Conservation (phyloP, 352 stramenopile genomes). For the Poterioochromonas sp. region DNA sequence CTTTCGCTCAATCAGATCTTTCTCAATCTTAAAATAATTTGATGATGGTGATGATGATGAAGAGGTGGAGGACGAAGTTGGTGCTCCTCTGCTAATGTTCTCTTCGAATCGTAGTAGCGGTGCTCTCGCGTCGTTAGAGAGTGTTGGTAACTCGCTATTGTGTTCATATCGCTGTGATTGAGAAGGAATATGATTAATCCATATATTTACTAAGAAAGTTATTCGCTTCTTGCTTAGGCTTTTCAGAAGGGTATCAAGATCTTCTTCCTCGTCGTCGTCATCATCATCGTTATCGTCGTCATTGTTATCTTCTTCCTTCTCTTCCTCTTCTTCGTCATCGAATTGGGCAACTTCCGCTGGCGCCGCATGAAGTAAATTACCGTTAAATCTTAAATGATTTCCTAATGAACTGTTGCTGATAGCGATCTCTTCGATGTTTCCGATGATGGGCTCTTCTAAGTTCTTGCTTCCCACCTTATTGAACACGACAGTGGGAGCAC, state of each 20-base stretch:
- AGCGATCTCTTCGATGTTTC: slow-evolving; percentile 46
- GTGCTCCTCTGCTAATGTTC: no score
- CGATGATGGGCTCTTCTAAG: slow-evolving; percentile 36
- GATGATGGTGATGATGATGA: background rate
- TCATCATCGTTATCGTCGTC: slow-evolving; percentile 38
- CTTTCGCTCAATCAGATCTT: no score
- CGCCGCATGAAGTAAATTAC: slow-evolving; percentile 55
- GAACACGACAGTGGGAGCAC: slow-evolving; percentile 52
- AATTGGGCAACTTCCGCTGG: slow-evolving; percentile 46
- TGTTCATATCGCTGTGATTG: slow-evolving; percentile 35
- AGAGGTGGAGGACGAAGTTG: background rate
- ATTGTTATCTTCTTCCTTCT: background rate
- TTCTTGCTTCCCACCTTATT: slow-evolving; percentile 43
- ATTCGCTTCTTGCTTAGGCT: slow-evolving; percentile 41
- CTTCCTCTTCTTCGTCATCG: background rate
- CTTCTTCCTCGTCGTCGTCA: slow-evolving; percentile 35
- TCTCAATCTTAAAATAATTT: no score
- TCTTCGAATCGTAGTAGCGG: background rate
- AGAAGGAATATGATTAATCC: slow-evolving; percentile 56
- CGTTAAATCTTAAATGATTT: slow-evolving; percentile 65
- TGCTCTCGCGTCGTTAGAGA: background rate
- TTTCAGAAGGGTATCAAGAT: background rate
- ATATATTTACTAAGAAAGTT: slow-evolving; percentile 59
- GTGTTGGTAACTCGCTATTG: background rate
- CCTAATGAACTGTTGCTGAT: slow-evolving; percentile 48